A percentile compares a stretch with the other conserved stretches of the same genome.
Evolutionary conservation across 2,329 filamentous ascomycete species (phyloP).

Genomic region (Nemania sp.): DNA sequence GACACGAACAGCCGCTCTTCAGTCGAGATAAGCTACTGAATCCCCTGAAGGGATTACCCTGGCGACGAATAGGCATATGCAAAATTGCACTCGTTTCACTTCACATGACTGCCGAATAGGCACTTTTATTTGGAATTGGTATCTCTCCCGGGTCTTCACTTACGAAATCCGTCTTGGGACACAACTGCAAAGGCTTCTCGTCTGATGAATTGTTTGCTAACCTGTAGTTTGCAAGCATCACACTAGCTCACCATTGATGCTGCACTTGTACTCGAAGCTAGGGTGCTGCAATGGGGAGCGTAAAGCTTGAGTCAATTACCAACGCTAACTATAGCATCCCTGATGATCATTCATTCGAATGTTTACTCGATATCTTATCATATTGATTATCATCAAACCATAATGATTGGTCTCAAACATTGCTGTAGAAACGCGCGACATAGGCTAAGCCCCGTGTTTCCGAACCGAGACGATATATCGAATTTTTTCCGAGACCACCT

Average conservation of each 20-base stretch:
- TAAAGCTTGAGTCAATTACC: not conserved
- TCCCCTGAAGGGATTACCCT: constrained; percentile 3
- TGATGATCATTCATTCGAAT: not conserved
- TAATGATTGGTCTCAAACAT: constrained; percentile 35
- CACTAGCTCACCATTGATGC: not conserved
- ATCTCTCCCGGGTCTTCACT: not conserved
- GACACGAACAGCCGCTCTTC: constrained; percentile 8
- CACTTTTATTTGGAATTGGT: not conserved
- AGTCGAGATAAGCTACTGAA: constrained; percentile 24
- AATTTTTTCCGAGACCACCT: constrained; percentile 38
- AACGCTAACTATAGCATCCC: not conserved
- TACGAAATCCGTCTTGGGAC: not conserved
- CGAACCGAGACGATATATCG: constrained; percentile 40
- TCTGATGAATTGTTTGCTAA: not conserved
- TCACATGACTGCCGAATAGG: constrained; percentile 7
- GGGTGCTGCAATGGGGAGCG: constrained; percentile 6
- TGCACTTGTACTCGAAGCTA: not conserved
- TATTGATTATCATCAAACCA: constrained; percentile 17
- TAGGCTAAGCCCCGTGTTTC: constrained; percentile 24
- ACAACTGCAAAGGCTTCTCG: not conserved
- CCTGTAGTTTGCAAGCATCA: constrained; percentile 6
- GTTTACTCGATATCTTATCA: constrained; percentile 11
- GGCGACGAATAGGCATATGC: constrained; percentile 1
- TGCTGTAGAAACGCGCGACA: constrained; percentile 36
- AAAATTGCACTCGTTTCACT: constrained; percentile 16